These are phyloP conservation scores for Pseudognaphalium luteoalbum DNA, from an alignment of 129 eudicot genomes.

Conservation along the genomic window DNA sequence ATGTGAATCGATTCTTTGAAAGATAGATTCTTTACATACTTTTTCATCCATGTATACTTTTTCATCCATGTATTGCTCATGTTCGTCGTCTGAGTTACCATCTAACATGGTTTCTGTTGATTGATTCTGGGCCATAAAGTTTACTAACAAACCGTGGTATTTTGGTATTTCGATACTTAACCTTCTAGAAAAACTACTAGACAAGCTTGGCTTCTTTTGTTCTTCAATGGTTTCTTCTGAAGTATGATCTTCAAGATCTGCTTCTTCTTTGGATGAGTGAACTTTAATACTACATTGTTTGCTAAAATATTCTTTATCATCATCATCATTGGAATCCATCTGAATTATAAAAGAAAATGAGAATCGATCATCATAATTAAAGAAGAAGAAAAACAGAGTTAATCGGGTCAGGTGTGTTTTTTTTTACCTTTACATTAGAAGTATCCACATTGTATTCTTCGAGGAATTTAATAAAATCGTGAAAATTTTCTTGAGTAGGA, in stretches of 20 bases:
- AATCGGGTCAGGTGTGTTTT: neutral
- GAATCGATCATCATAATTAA: slow-evolving; percentile 6
- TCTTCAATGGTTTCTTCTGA: slow-evolving; percentile 23
- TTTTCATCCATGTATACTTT: slow-evolving; percentile 37
- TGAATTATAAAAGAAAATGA: slow-evolving; percentile 26
- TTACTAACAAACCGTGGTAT: slow-evolving; percentile 34
- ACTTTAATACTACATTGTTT: slow-evolving; percentile 43
- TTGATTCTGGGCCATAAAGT: slow-evolving; percentile 37
- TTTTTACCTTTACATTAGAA: slow-evolving; percentile 65
- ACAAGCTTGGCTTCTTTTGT: slow-evolving; percentile 20
- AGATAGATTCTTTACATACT: slow-evolving; percentile 48
- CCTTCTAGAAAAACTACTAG: slow-evolving; percentile 28
- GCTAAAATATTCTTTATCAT: slow-evolving; percentile 47
- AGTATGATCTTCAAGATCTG: slow-evolving; percentile 28
- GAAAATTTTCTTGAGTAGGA: slow-evolving; percentile 84
- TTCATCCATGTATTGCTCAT: slow-evolving; percentile 37
- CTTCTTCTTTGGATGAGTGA: slow-evolving; percentile 62
- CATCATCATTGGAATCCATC: slow-evolving; percentile 81
- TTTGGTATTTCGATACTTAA: slow-evolving; percentile 52
- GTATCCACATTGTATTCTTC: slow-evolving; percentile 71
- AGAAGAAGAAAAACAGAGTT: neutral
- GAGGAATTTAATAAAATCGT: slow-evolving; percentile 69
- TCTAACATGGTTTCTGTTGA: slow-evolving; percentile 33
- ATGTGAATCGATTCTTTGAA: slow-evolving; percentile 63
- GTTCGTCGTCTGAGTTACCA: slow-evolving; percentile 44